phyloP scores from a whole-genome alignment of 805 yeast genomes.

The Cyberlindnera sargentensis region DNA sequence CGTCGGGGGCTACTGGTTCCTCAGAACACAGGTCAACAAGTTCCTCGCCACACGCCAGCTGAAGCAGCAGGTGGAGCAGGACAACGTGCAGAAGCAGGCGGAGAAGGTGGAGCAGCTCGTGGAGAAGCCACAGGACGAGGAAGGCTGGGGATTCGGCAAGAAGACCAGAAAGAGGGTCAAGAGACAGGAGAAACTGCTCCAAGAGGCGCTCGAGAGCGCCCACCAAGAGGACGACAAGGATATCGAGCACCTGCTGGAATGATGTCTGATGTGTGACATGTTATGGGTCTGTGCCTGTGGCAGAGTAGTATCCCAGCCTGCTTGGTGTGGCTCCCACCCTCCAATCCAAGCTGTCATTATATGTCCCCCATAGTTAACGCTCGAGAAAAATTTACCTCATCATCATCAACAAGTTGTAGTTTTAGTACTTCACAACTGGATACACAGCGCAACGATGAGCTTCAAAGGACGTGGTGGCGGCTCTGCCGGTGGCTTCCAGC shows the following conservation, averaged over 20 bases:
- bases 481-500: conserved; percentile 29
- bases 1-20: conserved; percentile 55
- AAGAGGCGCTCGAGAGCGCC: conserved; percentile 39
- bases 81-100: conserved; percentile 35
- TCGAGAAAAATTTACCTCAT: too few species aligned
- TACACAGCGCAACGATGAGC: conserved; percentile 36
- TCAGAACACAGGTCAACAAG: conserved; percentile 49
- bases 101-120: conserved; percentile 25
- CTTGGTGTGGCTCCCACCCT: too few species aligned
- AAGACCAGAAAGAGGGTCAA: conserved; percentile 55
- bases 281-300: background rate
- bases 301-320: too few species aligned
- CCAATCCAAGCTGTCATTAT: too few species aligned
- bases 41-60: conserved; percentile 53
- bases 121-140: conserved; percentile 31
- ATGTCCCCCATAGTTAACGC: too few species aligned
- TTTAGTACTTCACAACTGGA: too few species aligned
- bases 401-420: too few species aligned
- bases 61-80: conserved; percentile 43
- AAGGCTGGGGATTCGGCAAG: conserved; percentile 75
- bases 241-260: conserved; percentile 61
- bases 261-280: conserved; percentile 13
- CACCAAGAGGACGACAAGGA: conserved; percentile 55
- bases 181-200: conserved; percentile 46
- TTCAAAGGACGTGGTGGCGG: conserved; percentile 40